These are phyloP conservation scores for Taphrina confusa DNA, from an alignment of 1,139 yeast genomes.

Conservation along the genomic window DNA sequence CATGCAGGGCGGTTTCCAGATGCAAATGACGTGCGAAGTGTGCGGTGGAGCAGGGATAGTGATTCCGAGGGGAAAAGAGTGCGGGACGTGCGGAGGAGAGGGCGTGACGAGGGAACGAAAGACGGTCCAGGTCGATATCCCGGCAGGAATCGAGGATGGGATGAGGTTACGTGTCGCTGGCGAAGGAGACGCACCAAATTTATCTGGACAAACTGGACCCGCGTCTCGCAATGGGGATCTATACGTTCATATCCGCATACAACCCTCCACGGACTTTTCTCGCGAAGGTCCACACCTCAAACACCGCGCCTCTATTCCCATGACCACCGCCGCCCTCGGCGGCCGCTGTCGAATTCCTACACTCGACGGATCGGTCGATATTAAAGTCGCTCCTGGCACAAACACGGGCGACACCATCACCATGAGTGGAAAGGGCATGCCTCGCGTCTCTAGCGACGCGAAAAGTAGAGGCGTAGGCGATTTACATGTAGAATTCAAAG, in stretches of 20 bases:
- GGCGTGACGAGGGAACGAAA: conserved; percentile 75
- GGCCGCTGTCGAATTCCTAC: conserved; percentile 89
- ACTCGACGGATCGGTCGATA: conserved; percentile 60
- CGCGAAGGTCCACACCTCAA: conserved; percentile 67
- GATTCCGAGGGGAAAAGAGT: conserved; percentile 67
- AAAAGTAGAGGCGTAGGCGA: conserved; percentile 55
- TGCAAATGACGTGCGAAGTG: conserved; percentile 86
- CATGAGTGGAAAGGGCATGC: conserved; percentile 87
- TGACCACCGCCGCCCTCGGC: conserved; percentile 96
- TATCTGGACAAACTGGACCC: conserved; percentile 58
- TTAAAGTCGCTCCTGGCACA: conserved; percentile 84
- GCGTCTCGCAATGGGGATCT: conserved; percentile 63
- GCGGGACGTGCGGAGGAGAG: conserved; percentile 81
- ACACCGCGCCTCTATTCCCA: conserved; percentile 67
- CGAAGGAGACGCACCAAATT: conserved; percentile 86
- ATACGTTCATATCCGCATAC: conserved; percentile 74
- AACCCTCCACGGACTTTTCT: conserved; percentile 68
- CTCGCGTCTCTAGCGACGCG: conserved; percentile 53
- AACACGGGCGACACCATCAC: conserved; percentile 74
- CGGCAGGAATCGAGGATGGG: conserved; percentile 87
- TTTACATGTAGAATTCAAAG: conserved; percentile 71
- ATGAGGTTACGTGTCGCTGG: conserved; percentile 79
- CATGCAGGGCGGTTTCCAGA: conserved; percentile 91
- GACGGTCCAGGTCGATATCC: conserved; percentile 75
- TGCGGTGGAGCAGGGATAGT: conserved; percentile 90